Evolutionary conservation across 306 rosid species (phyloP).

Genomic region (Ormosia emarginata): DNA sequence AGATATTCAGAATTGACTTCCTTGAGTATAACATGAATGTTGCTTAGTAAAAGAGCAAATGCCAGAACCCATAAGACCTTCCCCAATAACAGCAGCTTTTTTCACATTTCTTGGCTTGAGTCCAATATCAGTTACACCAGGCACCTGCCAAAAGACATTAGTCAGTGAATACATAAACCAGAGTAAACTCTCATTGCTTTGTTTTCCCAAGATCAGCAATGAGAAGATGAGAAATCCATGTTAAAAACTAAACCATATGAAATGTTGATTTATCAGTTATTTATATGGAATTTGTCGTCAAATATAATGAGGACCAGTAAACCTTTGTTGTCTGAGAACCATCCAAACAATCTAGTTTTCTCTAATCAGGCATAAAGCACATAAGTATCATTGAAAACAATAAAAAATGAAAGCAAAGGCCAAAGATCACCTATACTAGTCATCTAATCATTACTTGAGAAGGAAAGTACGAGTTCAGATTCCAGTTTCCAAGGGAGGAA

Average conservation of each 20-base stretch:
- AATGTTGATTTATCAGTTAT: neutral
- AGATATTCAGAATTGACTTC: slow-evolving; percentile 86
- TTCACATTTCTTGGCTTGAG: slow-evolving; percentile 82
- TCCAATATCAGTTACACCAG: slow-evolving; percentile 85
- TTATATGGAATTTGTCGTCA: neutral
- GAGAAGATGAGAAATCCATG: slow-evolving; percentile 8
- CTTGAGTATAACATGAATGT: slow-evolving; percentile 74
- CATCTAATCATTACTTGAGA: neutral
- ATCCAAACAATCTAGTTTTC: neutral
- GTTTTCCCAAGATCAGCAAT: slow-evolving; percentile 8
- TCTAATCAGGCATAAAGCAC: neutral
- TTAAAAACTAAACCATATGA: slow-evolving; percentile 7
- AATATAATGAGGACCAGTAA: neutral
- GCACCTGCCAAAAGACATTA: slow-evolving; percentile 56
- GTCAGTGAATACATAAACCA: neutral
- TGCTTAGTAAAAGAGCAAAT: slow-evolving; percentile 73
- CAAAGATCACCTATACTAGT: neutral
- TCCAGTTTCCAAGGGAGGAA: neutral
- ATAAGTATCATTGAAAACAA: neutral
- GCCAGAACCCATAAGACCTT: slow-evolving; percentile 99
- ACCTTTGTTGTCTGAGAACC: neutral
- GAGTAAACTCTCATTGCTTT: neutral
- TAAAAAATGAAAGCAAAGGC: neutral
- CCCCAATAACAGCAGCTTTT: slow-evolving; percentile 92
- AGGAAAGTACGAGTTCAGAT: neutral